phyloP scores from a whole-genome alignment of 2,329 filamentous ascomycete species.

The Septoria linicola region DNA sequence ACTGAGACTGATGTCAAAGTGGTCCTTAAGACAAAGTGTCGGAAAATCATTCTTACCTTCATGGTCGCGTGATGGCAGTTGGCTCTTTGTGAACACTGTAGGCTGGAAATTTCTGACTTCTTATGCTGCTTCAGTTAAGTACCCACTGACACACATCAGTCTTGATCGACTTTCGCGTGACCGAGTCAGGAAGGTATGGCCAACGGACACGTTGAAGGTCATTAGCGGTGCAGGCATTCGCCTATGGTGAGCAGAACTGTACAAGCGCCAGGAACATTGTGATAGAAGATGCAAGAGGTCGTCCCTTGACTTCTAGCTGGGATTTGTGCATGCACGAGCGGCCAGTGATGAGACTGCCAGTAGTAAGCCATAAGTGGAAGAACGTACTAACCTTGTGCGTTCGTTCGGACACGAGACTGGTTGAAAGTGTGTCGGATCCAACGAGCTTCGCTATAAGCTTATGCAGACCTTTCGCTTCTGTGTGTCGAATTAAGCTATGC shows the following conservation, averaged over 20 bases:
- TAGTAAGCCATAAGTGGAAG: background rate
- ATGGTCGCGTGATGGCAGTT: too few species aligned
- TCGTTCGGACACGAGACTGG: background rate
- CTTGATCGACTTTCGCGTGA: background rate
- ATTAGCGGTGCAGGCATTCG: background rate
- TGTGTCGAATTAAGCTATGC: background rate
- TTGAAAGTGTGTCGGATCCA: background rate
- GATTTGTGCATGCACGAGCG: background rate
- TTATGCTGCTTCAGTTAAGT: too few species aligned
- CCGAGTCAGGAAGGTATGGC: background rate
- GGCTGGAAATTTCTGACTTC: too few species aligned
- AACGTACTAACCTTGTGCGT: background rate
- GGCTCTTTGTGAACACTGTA: too few species aligned
- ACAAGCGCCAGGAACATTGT: background rate
- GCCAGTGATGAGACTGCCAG: background rate
- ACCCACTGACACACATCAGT: background rate
- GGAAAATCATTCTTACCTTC: too few species aligned
- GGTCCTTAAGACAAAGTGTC: too few species aligned
- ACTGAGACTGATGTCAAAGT: too few species aligned
- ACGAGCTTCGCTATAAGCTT: background rate
- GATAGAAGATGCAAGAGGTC: background rate
- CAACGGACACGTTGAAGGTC: background rate
- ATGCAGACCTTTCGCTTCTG: background rate
- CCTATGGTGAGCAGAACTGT: background rate
- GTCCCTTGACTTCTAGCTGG: background rate